Base-by-base conservation (phyloP, 2,329 filamentous ascomycete species). In the Fusarium paranaense region DNA sequence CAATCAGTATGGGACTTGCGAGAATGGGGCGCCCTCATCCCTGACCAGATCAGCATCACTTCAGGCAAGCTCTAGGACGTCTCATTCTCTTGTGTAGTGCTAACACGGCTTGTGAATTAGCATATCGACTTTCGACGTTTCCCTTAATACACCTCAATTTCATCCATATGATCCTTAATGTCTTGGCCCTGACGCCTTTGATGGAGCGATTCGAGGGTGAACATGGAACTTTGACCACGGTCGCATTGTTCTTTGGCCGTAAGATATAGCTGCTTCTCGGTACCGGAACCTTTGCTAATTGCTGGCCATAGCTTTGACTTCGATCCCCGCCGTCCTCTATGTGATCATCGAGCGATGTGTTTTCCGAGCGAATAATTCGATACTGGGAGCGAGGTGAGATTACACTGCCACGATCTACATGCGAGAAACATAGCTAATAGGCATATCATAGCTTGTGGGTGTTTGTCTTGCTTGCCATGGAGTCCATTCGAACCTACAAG, bases 171-270 rank as follows among this genome's bases (percentile, higher is more conserved):
- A 79, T 95, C 62, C 85, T 97, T 80, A 98, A 98, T 83, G 82
- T 95, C 27, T 62, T 97, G 72, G 94, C 95, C 25, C 82, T 98
- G 72, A 92, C 92, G 42, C 97, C 97, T n/a, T 86, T 99, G 61
- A 85, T 99, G 82, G 96, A 98, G 83, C 90, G 95, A 70, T 99
- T 98, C 83, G 97, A 99, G 85, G 90, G 90, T 71, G 96, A 98
- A 82, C 92, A 97, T 82, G 97, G 97, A 62, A 98, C 96, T 9
- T 86, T 98, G 79, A 94, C 94, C 30, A 93, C 95, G n/a, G 82
- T 97, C 72, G 90, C 94, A 38, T 87, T 98, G 62, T 98, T 98
- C 82, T 90, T 97, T 79, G 97, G 97, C 66, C 95, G 95, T 97
- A 87, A 86, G 95, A n/a, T 11, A 25, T 37, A 9, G 25, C 47